These are phyloP conservation scores for Coprinopsis cinerea DNA, from an alignment of 768 basidiomycete species.

Conservation along the genomic window DNA sequence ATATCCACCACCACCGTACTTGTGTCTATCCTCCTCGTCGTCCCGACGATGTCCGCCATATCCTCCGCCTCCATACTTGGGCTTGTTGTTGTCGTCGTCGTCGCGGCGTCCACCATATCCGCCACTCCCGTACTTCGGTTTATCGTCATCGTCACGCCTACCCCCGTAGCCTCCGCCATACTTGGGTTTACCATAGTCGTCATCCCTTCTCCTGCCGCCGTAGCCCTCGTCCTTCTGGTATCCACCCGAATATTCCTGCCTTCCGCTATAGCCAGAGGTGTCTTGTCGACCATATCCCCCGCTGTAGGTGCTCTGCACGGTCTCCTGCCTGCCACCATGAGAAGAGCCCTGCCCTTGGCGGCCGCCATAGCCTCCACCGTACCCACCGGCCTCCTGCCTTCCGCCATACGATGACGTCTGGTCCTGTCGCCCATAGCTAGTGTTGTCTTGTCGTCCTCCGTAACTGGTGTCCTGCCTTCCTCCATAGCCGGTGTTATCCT, in stretches of 20 bases:
- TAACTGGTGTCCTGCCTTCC: not conserved
- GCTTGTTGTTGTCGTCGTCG: constrained; percentile 8
- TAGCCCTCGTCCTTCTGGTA: not conserved
- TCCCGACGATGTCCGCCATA: constrained; percentile 6
- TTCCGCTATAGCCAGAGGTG: not conserved
- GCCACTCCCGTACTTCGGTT: constrained; percentile 1
- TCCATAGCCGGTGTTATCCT: not conserved
- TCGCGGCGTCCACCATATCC: not conserved
- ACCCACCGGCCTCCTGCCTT: constrained; percentile 2
- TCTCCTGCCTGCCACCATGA: not conserved
- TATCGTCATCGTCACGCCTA: constrained; percentile 1
- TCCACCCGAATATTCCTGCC: not conserved
- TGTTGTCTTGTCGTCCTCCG: not conserved
- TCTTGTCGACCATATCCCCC: no score
- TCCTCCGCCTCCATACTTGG: constrained; percentile 5
- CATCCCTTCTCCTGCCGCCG: not conserved
- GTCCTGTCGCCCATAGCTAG: constrained; percentile 3
- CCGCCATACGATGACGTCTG: constrained; percentile 11
- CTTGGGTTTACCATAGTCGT: constrained; percentile 4
- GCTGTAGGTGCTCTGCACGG: no score
- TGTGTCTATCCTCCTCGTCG: constrained; percentile 5
- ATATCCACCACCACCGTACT: constrained; percentile 10
- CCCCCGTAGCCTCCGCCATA: not conserved
- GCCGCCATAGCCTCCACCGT: not conserved
- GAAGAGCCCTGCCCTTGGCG: no score